These are phyloP conservation scores for Neurospora sublineolata DNA, from an alignment of 495 filamentous ascomycete genomes.

Conservation along the genomic window DNA sequence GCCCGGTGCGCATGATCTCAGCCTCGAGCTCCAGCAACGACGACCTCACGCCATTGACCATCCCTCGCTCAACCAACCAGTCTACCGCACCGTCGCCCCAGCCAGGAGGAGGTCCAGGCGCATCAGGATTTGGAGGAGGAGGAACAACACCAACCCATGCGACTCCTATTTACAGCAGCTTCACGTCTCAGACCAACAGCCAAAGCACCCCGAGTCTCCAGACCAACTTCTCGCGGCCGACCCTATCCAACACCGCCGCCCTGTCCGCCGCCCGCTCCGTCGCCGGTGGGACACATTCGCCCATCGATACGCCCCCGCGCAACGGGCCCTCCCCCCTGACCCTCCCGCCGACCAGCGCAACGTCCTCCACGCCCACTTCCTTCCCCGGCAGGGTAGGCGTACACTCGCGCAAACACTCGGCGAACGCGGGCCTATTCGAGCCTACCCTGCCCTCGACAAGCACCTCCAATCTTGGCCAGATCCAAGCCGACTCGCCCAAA, in stretches of 20 bases:
- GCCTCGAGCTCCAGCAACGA: background rate
- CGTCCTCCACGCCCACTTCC: conserved; percentile 11
- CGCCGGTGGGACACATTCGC: conserved; percentile 20
- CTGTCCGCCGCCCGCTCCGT: conserved; percentile 26
- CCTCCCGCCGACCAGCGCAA: conserved; percentile 22
- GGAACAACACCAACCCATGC: conserved; percentile 9
- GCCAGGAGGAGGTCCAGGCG: conserved; percentile 1
- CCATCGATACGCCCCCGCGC: conserved; percentile 18
- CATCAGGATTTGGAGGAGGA: conserved; percentile 9
- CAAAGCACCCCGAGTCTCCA: conserved; percentile 27
- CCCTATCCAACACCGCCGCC: conserved; percentile 22
- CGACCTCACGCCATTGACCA: background rate
- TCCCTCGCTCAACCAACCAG: background rate
- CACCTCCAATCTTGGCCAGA: conserved; percentile 40
- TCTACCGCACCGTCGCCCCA: background rate
- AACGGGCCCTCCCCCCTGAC: conserved; percentile 31
- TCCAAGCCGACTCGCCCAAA: conserved; percentile 27
- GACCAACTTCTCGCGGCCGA: conserved; percentile 44
- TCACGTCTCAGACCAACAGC: conserved; percentile 16
- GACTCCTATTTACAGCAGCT: conserved; percentile 25
- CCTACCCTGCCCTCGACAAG: conserved; percentile 64
- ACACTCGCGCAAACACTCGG: conserved; percentile 44
- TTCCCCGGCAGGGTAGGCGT: conserved; percentile 15
- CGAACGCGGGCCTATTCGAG: conserved; percentile 85
- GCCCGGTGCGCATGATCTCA: background rate